Conservation (phyloP, 768 basidiomycete species). For the Boletus sensibilis region DNA sequence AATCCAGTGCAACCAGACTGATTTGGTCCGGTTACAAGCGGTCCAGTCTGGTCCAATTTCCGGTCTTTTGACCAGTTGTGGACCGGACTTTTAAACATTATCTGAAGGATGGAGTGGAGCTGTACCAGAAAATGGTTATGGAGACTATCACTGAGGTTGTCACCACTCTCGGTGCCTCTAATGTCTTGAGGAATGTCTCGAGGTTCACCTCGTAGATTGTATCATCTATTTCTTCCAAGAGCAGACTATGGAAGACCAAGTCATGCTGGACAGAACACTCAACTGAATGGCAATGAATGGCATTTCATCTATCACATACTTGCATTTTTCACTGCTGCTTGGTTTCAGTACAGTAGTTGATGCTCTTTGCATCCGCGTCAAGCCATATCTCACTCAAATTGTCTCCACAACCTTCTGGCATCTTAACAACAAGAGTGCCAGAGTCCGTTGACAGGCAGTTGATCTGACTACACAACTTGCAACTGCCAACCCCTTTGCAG, state of each 20-base stretch:
- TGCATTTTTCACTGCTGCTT: too few relatives aligned
- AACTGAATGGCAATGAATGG: too few relatives aligned
- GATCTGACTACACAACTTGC: constrained; percentile 95
- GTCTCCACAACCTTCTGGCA: constrained; percentile 99
- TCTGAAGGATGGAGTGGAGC: constrained; percentile 62
- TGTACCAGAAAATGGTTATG: constrained; percentile 99
- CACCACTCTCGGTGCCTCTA: constrained; percentile 90
- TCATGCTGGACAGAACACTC: constrained; percentile 99
- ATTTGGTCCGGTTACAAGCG: too few relatives aligned
- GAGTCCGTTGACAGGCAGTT: constrained; percentile 99
- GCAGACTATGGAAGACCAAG: constrained; percentile 97
- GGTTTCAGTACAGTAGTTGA: constrained; percentile 98
- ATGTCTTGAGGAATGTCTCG: constrained; percentile 95
- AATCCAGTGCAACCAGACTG: too few relatives aligned
- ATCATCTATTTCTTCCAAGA: constrained; percentile 99
- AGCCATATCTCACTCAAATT: constrained; percentile 97
- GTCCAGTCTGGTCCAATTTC: too few relatives aligned
- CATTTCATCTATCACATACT: too few relatives aligned
- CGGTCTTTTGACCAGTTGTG: too few relatives aligned
- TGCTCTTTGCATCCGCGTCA: constrained; percentile 93
- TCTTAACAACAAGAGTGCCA: constrained; percentile 98
- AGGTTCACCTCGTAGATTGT: constrained; percentile 92
- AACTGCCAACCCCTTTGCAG: too few relatives aligned
- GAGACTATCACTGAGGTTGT: constrained; percentile 99
- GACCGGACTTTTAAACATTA: too few relatives aligned